phyloP scores from a whole-genome alignment of 306 rosid genomes.

The Betula pendula region DNA sequence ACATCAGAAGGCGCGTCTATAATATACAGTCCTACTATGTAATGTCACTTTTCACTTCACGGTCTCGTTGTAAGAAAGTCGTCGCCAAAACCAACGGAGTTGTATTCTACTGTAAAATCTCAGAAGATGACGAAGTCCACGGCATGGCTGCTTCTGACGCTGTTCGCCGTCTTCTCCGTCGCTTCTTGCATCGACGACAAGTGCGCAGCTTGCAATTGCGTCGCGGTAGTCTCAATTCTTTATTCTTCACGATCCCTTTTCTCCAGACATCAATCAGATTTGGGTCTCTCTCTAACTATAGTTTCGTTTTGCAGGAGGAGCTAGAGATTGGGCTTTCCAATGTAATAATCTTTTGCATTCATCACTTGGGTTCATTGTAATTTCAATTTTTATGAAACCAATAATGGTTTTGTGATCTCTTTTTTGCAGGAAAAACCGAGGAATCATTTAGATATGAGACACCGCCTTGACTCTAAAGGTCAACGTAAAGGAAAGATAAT shows the following conservation, averaged over 20 bases:
- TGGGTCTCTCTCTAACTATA: neutral
- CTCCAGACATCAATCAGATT: neutral
- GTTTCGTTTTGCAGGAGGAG: slow-evolving; percentile 64
- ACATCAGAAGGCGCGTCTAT: too few relatives aligned
- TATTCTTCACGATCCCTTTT: neutral
- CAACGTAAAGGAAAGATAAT: slow-evolving; percentile 89
- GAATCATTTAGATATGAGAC: slow-evolving; percentile 98
- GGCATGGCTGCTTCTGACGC: slow-evolving; percentile 33
- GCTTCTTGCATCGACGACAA: slow-evolving; percentile 69
- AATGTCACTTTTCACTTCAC: neutral
- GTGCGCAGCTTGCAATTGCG: slow-evolving; percentile 90
- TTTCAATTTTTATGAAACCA: neutral
- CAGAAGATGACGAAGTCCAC: slow-evolving; percentile 35
- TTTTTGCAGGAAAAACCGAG: slow-evolving; percentile 78
- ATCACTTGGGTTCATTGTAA: neutral
- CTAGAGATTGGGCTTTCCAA: slow-evolving; percentile 73
- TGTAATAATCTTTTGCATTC: slow-evolving; percentile 36
- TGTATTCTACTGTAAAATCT: neutral
- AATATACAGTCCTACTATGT: neutral
- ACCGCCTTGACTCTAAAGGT: slow-evolving; percentile 93
- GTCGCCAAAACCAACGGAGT: neutral
- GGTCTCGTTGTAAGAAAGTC: neutral
- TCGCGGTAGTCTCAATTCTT: slow-evolving; percentile 54
- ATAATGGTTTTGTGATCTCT: too few relatives aligned
- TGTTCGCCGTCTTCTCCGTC: slow-evolving; percentile 36